Conservation (phyloP, 129 eudicot species). For the Centella asiatica region DNA sequence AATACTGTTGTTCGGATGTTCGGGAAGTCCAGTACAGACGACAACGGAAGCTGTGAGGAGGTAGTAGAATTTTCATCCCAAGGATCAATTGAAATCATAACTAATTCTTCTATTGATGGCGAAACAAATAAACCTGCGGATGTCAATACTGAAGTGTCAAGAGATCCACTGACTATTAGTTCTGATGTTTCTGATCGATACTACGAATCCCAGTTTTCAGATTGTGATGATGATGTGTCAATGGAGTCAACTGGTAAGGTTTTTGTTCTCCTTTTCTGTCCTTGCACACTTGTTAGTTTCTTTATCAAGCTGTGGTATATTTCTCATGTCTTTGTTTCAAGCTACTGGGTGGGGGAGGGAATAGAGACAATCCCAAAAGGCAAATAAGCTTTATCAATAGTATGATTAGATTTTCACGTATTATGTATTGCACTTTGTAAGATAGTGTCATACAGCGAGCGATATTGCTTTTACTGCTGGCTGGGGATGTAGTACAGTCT, state of each 20-base stretch:
- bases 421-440: too few species aligned
- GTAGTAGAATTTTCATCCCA: background rate
- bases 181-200: background rate
- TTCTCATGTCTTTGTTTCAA: background rate
- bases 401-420: too few species aligned
- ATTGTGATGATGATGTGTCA: background rate
- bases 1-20: background rate
- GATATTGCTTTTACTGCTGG: too few species aligned
- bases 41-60: background rate
- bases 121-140: background rate
- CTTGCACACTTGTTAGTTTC: too few species aligned
- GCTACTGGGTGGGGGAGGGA: background rate
- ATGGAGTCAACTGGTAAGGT: background rate
- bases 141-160: too few species aligned
- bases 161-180: background rate
- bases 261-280: background rate
- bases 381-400: too few species aligned
- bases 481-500: background rate
- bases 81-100: background rate
- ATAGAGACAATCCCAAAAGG: too few species aligned
- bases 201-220: background rate
- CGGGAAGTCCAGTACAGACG: background rate
- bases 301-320: background rate
- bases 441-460: too few species aligned
- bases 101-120: background rate